These are phyloP conservation scores for Heliamphora exappendiculata DNA, from an alignment of 148 eudicot species.

Conservation along the genomic window DNA sequence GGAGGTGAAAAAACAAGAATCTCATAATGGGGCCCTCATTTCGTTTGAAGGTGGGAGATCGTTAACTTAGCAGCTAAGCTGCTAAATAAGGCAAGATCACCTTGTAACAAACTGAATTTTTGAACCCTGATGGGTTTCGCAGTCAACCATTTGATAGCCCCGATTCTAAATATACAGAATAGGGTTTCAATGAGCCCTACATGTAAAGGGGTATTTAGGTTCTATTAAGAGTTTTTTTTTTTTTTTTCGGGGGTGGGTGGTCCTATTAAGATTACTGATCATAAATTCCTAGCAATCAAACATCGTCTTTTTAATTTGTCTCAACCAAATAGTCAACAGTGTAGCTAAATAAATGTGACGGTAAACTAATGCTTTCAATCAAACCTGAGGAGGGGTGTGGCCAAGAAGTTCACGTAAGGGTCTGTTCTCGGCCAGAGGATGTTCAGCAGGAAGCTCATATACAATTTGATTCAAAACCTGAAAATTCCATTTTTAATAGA, in stretches of 20 bases:
- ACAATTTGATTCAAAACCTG: slow-evolving; percentile 88
- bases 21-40: neutral
- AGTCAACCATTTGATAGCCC: too few relatives aligned
- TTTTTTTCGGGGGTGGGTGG: neutral
- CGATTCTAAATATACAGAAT: too few relatives aligned
- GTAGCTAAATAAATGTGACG: neutral
- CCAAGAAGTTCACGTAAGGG: slow-evolving; percentile 91
- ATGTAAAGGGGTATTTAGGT: too few relatives aligned
- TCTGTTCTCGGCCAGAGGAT: slow-evolving; percentile 82
- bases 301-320: neutral
- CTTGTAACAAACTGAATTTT: neutral
- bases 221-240: neutral
- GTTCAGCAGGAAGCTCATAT: slow-evolving; percentile 82
- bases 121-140: too few relatives aligned
- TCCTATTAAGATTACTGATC: neutral
- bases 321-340: neutral
- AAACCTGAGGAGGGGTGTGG: slow-evolving; percentile 86
- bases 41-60: too few relatives aligned
- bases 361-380: neutral
- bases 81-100: neutral
- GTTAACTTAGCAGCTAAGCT: neutral
- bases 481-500: slow-evolving; percentile 6
- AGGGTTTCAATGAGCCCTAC: too few relatives aligned
- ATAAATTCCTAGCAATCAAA: neutral
- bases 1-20: neutral